Evolutionary conservation across 768 basidiomycete genomes (phyloP).

Genomic region (Kwoniella dendrophila): DNA sequence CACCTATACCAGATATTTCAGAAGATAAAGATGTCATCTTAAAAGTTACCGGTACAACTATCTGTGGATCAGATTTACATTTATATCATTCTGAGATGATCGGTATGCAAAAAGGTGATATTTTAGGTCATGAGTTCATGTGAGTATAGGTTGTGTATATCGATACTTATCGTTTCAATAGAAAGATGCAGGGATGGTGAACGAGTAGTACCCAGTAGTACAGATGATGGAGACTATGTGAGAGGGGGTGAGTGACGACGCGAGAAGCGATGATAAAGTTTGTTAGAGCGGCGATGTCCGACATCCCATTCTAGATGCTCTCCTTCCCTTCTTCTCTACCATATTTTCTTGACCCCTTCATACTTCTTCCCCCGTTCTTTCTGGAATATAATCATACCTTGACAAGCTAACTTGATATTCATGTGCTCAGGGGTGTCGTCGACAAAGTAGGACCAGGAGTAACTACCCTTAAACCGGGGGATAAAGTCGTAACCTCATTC

Average conservation of each 20-base stretch:
- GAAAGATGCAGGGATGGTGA: too few relatives aligned
- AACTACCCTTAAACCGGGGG: slow-evolving; percentile 65
- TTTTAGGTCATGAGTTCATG: slow-evolving; percentile 68
- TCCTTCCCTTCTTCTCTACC: background rate
- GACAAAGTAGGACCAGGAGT: slow-evolving; percentile 69
- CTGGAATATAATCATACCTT: background rate
- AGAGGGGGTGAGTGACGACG: slow-evolving; percentile 1
- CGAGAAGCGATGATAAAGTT: background rate
- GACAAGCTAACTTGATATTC: background rate
- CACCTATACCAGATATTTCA: slow-evolving; percentile 65
- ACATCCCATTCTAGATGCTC: background rate
- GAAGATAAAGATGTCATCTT: slow-evolving; percentile 72
- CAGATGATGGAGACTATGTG: too few relatives aligned
- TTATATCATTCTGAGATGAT: slow-evolving; percentile 68
- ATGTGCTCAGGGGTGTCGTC: slow-evolving; percentile 64
- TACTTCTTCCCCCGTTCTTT: background rate
- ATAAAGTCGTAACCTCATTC: slow-evolving; percentile 63
- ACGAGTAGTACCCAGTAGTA: too few relatives aligned
- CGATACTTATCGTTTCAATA: slow-evolving; percentile 10
- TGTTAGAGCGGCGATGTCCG: background rate
- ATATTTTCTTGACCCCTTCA: background rate
- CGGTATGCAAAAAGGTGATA: slow-evolving; percentile 71
- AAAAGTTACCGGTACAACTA: slow-evolving; percentile 73
- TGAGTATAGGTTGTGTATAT: slow-evolving; percentile 4
- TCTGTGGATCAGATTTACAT: slow-evolving; percentile 64